Evolutionary conservation across 1,284 basidiomycete genomes (phyloP).

Genomic region (Moesziomyces globuligerus): DNA sequence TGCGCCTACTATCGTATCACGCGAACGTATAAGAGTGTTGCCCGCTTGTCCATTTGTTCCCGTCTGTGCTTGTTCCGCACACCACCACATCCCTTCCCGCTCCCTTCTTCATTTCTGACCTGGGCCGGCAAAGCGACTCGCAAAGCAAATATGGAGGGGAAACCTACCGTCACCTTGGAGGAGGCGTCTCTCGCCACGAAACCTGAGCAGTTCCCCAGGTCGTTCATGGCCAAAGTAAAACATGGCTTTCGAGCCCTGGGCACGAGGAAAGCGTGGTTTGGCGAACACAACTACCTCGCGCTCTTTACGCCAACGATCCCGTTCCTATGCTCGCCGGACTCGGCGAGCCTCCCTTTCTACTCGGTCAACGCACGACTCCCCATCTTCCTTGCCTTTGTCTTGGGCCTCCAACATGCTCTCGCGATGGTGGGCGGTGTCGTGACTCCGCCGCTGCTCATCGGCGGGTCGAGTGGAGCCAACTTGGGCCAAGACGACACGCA

Average conservation of each 20-base stretch:
- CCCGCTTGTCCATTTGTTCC: neutral
- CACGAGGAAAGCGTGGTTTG: constrained; percentile 32
- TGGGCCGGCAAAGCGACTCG: neutral
- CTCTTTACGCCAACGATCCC: constrained; percentile 34
- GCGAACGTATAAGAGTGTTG: neutral
- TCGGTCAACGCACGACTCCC: constrained; percentile 21
- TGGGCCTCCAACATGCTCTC: constrained; percentile 24
- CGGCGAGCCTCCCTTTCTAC: constrained; percentile 24
- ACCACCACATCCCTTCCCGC: neutral
- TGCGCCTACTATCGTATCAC: no score
- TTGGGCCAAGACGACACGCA: constrained; percentile 17
- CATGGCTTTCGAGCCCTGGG: constrained; percentile 12
- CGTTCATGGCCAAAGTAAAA: constrained; percentile 19
- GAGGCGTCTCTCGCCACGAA: constrained; percentile 23
- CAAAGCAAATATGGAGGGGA: constrained; percentile 20
- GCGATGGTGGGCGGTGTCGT: constrained; percentile 37
- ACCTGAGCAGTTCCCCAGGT: constrained; percentile 12
- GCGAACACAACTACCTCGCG: constrained; percentile 29
- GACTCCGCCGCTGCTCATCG: constrained; percentile 31
- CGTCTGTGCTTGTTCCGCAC: neutral
- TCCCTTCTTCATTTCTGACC: neutral
- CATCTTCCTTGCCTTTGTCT: constrained; percentile 14
- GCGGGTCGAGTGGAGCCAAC: constrained; percentile 17
- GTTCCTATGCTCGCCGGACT: constrained; percentile 12
- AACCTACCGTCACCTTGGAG: constrained; percentile 18